Evolutionary conservation across 371 early-diverging fungal species (phyloP), one percentile per base, ranked within the genome.

Genomic region (Apophysomyces trapeziformis): DNA sequence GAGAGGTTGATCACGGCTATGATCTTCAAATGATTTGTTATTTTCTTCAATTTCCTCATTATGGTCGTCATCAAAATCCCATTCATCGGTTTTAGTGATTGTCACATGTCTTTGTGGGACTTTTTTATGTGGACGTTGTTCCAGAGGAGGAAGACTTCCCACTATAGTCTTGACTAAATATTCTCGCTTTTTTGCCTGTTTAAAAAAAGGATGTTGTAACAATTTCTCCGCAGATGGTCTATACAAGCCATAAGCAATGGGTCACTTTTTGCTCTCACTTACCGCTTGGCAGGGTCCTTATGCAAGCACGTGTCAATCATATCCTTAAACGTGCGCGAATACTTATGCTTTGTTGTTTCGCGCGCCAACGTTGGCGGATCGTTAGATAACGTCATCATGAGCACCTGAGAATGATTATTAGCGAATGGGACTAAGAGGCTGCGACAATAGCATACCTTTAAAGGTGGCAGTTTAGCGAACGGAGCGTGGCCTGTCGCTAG

Each of bases 381-480:
- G 68, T 91, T 93, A n/a, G 93, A 90, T 21, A 96, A 84, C 7
- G 95, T 96, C 80, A 95, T 79, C 93, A 93, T 92, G 11, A 95
- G 73, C 4, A 95, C 94, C 92, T 92, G 54, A 7, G 9, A 50
- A 7, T 2, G 9, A 9, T 32, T 50, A 50, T 9, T 26, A 50
- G n/a, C 21, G 2, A 21, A 50, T 50, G 5, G 21, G 11, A 9
- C 32, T 21, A n/a, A 50, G n/a, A 50, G 16, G 32, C 4, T 21
- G 54, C 8, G 21, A 0, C 21, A n/a, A 5, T 21, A 11, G 5
- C 38, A 18, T 71, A 68, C 91, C 83, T 93, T 93, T 57, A 93
- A 71, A 1, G 94, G 94, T 11, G 94, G 92, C 60, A 80, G 89
- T 71, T 92, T 92, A 7, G 94, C 92, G 68, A 91, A 93, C 11